Conservation (phyloP, 1,284 basidiomycete species). For the Testicularia cyperi region DNA sequence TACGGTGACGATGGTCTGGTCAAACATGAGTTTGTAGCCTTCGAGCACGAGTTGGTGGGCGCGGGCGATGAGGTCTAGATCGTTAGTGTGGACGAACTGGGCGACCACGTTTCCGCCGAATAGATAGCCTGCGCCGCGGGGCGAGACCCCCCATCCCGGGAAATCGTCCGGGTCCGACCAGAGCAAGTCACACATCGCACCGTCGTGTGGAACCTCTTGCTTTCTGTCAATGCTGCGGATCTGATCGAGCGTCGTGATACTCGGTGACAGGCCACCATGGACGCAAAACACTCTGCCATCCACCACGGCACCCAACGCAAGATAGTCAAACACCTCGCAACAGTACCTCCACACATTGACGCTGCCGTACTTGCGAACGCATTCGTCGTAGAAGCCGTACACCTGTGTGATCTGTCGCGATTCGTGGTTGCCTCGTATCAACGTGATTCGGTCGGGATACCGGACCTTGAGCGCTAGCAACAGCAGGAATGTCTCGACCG, state of each 20-base stretch:
- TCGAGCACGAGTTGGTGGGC: constrained; percentile 97
- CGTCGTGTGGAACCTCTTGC: constrained; percentile 99
- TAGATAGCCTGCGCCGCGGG: constrained; percentile 89
- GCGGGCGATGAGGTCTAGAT: constrained; percentile 89
- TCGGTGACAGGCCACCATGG: constrained; percentile 80
- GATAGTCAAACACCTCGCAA: constrained; percentile 97
- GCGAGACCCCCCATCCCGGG: constrained; percentile 79
- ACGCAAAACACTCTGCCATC: constrained; percentile 91
- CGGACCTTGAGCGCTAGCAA: constrained; percentile 93
- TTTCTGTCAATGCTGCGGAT: constrained; percentile 93
- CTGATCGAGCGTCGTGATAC: constrained; percentile 61
- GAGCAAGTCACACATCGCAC: constrained; percentile 95
- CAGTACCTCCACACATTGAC: constrained; percentile 97
- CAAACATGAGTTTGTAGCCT: constrained; percentile 98
- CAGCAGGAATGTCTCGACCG: constrained; percentile 93
- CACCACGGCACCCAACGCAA: constrained; percentile 88
- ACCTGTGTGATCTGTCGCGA: constrained; percentile 94
- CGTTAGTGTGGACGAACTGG: constrained; percentile 84
- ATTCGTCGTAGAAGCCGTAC: constrained; percentile 99
- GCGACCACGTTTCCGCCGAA: constrained; percentile 92
- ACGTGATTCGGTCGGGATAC: constrained; percentile 94
- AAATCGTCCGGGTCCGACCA: constrained; percentile 91
- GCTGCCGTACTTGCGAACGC: constrained; percentile 91
- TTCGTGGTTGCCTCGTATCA: constrained; percentile 97
- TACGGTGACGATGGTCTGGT: constrained; percentile 90